Percentiles rank a stretch among this genome's conserved stretches.
Evolutionary conservation across 2,329 filamentous ascomycete species (phyloP).

Genomic region (Cladophialophora bantiana): DNA sequence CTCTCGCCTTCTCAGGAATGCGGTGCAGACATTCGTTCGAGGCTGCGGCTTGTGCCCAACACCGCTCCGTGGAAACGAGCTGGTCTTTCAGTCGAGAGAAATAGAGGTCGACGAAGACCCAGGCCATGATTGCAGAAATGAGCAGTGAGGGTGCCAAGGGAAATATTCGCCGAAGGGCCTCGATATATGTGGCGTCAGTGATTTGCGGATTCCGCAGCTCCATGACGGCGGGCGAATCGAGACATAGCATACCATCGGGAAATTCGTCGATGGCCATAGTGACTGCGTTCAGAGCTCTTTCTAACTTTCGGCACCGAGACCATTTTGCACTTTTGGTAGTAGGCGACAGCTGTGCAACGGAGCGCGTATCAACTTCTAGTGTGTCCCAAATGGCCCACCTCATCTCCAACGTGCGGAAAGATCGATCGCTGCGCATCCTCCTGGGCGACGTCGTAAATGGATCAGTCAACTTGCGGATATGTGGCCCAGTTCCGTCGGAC

Average conservation of each 20-base stretch:
- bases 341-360: slow-evolving; percentile 15
- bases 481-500: slow-evolving; percentile 17
- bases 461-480: slow-evolving; percentile 15
- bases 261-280: slow-evolving; percentile 33
- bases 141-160: slow-evolving; percentile 21
- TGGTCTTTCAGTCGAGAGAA: slow-evolving; percentile 23
- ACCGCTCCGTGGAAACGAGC: slow-evolving; percentile 13
- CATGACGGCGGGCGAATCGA: slow-evolving; percentile 28
- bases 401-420: slow-evolving; percentile 1
- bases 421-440: slow-evolving; percentile 16
- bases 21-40: slow-evolving; percentile 19
- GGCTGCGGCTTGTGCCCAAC: slow-evolving; percentile 11
- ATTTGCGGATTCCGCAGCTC: slow-evolving; percentile 22
- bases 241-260: slow-evolving; percentile 27
- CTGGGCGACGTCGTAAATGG: slow-evolving; percentile 28
- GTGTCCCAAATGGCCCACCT: slow-evolving; percentile 4
- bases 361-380: background rate
- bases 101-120: slow-evolving; percentile 37
- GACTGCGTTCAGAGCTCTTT: slow-evolving; percentile 26
- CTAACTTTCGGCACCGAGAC: slow-evolving; percentile 27
- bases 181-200: slow-evolving; percentile 26
- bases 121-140: slow-evolving; percentile 34
- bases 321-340: slow-evolving; percentile 19
- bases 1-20: slow-evolving; percentile 36
- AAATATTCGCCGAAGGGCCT: slow-evolving; percentile 32